Evolutionary conservation across 345 rosid genomes (phyloP).

Genomic region (Arabidopsis arenosa): DNA sequence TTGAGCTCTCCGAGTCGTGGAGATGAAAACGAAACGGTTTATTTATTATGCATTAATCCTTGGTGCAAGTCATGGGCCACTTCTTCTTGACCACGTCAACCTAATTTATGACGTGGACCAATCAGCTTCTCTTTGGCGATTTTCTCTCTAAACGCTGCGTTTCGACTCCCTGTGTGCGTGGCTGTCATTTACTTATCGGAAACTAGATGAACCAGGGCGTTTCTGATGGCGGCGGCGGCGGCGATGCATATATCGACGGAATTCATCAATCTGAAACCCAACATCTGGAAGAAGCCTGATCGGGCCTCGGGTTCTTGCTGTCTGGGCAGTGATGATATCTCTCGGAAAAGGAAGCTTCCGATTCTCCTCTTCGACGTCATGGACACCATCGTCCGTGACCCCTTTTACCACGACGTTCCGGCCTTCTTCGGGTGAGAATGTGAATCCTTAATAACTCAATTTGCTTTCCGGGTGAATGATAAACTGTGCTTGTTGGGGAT

Average conservation of each 20-base stretch:
- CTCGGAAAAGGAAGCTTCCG: slow-evolving; percentile 66
- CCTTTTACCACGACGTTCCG: slow-evolving; percentile 85
- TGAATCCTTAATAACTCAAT: not conserved
- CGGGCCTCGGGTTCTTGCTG: slow-evolving; percentile 1
- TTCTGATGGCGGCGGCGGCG: slow-evolving; percentile 29
- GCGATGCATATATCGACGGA: not conserved
- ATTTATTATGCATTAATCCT: not conserved
- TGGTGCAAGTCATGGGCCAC: slow-evolving; percentile 21
- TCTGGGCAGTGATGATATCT: not conserved
- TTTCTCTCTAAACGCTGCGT: slow-evolving; percentile 28
- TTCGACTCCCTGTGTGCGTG: not conserved
- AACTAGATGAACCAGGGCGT: not conserved
- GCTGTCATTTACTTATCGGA: not conserved
- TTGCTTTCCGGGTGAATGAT: not conserved
- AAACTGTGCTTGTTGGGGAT: not conserved
- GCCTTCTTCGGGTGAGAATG: slow-evolving; percentile 69
- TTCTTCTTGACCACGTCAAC: slow-evolving; percentile 13
- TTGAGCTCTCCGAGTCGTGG: slow-evolving; percentile 26
- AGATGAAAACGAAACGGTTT: not conserved
- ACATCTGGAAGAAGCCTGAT: slow-evolving; percentile 9
- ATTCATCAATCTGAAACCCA: not conserved
- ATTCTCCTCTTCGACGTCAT: slow-evolving; percentile 87
- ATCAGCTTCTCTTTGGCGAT: slow-evolving; percentile 5
- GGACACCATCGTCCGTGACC: slow-evolving; percentile 98
- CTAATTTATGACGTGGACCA: slow-evolving; percentile 35